Base-by-base conservation (phyloP, 2,329 filamentous ascomycete genomes). In the Stemphylium beticola region DNA sequence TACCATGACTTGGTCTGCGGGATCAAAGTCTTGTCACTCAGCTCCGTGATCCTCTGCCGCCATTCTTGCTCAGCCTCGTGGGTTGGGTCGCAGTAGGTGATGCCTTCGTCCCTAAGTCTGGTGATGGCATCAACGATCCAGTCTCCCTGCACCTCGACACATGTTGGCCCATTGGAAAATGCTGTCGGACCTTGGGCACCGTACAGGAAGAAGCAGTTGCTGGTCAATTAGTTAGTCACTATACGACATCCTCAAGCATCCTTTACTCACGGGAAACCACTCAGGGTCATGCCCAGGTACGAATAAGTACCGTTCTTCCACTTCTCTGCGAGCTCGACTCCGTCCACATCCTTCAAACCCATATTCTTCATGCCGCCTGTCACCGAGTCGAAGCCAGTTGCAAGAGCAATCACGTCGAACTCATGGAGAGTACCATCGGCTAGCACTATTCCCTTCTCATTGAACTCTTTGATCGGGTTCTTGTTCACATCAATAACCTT, bases 121-220 rank as follows among this genome's bases (percentile, higher is more conserved):
- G 71, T 69, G 55, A 81, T 76, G 9, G 73, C 70, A 44, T 78
- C 76, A 29, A 78, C 74, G 32, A 81, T 77, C 69, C 76, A 80
- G 42, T 80, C 76, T 12, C 74, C 76, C 60, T 81, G 78, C 4
- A 73, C 68, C 55, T 80, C 77, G 18, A 79, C 69, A 56, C 77
- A 80, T 26, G 71, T 77, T 2, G 78, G 78, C 0, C 78, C 78
- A 45, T 81, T 81, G 48, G 71, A 74, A 62, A 80, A 79, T 2
- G 78, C 78, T 0, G 78, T 80, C 0, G 78, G 78, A 0, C 76
- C 78, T 52, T 80, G 79, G 4, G 78, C 74, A 2, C 78, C 78
- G 59, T 81, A 80, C 11, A 79, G 64, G 70, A 76, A 76, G 68
- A 79, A 78, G 66, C 77, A 73, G 57, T 78, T 79, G 1, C 66